phyloP scores from a whole-genome alignment of 2,329 filamentous ascomycete species.

The Venturia effusa region DNA sequence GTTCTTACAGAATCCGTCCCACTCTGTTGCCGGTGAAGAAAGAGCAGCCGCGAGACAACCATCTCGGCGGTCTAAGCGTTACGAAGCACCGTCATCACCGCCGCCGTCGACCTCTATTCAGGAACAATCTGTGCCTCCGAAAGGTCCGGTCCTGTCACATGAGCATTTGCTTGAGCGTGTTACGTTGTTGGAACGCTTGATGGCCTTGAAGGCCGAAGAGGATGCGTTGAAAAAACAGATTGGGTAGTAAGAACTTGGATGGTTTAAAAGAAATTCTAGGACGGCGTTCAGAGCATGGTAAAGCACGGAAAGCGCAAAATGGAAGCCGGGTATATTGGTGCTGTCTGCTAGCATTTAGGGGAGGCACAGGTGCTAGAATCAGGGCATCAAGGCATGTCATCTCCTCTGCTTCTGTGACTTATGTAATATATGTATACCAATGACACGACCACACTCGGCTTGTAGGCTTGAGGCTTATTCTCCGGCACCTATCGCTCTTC shows the following conservation, averaged over 20 bases:
- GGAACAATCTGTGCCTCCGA: neutral
- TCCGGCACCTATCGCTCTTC: too few species aligned
- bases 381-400: neutral
- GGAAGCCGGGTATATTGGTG: neutral
- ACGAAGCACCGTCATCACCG: neutral
- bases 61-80: neutral
- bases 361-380: neutral
- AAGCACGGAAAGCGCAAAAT: too few species aligned
- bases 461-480: too few species aligned
- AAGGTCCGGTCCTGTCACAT: neutral
- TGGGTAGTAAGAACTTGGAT: neutral
- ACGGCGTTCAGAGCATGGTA: too few species aligned
- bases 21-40: neutral
- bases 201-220: neutral
- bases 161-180: constrained; percentile 3
- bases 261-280: neutral
- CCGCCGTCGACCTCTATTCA: neutral
- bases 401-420: neutral
- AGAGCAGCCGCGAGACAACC: neutral
- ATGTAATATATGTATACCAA: neutral
- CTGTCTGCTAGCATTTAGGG: neutral
- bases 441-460: neutral
- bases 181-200: neutral
- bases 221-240: neutral
- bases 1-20: too few species aligned